A percentile compares a stretch with the other conserved stretches of the same genome.
These are phyloP conservation scores for Porpolomopsis calyptriformis DNA, from an alignment of 768 basidiomycete species.

Conservation along the genomic window DNA sequence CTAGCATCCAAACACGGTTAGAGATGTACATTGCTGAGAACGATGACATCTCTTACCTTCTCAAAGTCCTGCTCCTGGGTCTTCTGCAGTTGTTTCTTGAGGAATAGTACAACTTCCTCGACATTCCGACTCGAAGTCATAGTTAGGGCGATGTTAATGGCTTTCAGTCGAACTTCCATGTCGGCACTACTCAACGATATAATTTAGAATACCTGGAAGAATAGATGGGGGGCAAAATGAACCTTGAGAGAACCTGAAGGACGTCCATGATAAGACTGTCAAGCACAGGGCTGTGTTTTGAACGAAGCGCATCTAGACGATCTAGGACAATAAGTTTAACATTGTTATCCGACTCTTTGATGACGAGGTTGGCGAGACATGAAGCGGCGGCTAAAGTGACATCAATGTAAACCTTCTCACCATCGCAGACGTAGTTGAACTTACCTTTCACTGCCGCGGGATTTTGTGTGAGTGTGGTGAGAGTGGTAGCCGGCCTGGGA, in stretches of 20 bases:
- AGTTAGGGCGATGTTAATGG: conserved; percentile 77
- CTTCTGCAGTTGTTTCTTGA: conserved; percentile 95
- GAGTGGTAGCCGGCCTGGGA: conserved; percentile 87
- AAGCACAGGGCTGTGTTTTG: conserved; percentile 79
- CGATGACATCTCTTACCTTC: conserved; percentile 45
- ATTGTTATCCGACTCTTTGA: conserved; percentile 98
- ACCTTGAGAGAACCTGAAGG: conserved; percentile 81
- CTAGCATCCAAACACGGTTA: conserved; percentile 27
- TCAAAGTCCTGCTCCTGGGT: conserved; percentile 90
- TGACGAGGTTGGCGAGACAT: conserved; percentile 76
- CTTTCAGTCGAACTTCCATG: conserved; percentile 93
- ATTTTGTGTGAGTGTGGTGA: conserved; percentile 91
- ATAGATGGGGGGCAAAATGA: not conserved
- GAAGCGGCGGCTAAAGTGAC: conserved; percentile 85
- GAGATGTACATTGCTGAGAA: not conserved
- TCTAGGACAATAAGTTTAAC: conserved; percentile 96
- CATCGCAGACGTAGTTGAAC: no score
- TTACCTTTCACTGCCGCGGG: conserved; percentile 90
- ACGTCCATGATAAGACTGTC: conserved; percentile 94
- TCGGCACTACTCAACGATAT: conserved; percentile 52
- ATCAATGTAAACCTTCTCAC: no score
- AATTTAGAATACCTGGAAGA: not conserved
- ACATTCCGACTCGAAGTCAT: conserved; percentile 93
- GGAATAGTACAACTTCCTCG: conserved; percentile 90
- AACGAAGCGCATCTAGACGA: conserved; percentile 70